Evolutionary conservation across 768 basidiomycete species (phyloP), one percentile per base, ranked within the genome.

Genomic region (Mycena capillaripes): DNA sequence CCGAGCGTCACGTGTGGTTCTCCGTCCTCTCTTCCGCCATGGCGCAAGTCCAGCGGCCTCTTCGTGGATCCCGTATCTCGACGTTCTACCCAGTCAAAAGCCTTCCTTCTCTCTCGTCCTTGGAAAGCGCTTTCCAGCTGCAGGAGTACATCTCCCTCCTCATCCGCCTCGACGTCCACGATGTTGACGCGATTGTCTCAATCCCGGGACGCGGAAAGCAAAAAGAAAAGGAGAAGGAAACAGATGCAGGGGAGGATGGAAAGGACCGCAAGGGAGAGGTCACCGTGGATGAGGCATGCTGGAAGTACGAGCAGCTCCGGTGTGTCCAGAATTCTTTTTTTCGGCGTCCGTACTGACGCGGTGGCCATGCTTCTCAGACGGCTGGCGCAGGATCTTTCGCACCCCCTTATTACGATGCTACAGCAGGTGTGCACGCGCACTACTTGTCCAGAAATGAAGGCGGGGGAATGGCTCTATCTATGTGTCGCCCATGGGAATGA

Each of bases 381-480:
- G 25, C 89, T 97, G 14, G 94, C 95, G 8, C 94, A 95, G 81
- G 96, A 97, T 80, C 86, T 97, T 36, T 91, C 93, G 0, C 92
- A 95, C 76, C 95, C 95, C 6, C 86, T 96, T 48, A 94, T 97
- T 55, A 94, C 93, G 2, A 91, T 90, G 79, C 84, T 97, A 46
- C 95, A 96, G 79, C 91, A 93, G 76, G 95, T 95, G 80, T 99
- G 97, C 79, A 95, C 92, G 16, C 90, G 95, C 44, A 83, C 88
- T 40, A 90, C 93, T 12, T 99, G 97, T 85, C 95, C 97, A 1
- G 93, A 97, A 83, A 99, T 99, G 97, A 97, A 97, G 81, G 97
- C 97, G n/a, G 95, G 95, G 66, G 96, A 98, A 85, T 98, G 97
- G 97, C 87, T 95, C 32, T 99, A 98, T 82, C 84, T 98, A 8